Evolutionary conservation across 2,329 filamentous ascomycete species (phyloP).

Genomic region (Drechslera avenae): DNA sequence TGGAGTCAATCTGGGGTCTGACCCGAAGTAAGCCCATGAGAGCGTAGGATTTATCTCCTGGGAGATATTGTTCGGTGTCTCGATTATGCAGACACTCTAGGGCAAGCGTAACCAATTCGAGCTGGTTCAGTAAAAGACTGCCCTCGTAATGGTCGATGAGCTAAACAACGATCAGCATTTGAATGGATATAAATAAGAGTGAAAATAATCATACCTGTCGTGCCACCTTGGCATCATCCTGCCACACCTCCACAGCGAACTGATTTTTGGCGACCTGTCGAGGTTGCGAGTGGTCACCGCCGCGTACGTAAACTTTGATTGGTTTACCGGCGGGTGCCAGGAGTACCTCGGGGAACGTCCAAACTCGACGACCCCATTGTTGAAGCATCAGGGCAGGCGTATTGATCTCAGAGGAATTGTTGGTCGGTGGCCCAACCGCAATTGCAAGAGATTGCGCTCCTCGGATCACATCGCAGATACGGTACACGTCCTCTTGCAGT

Average conservation of each 20-base stretch:
- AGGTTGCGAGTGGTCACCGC: constrained; percentile 27
- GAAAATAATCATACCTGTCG: constrained; percentile 23
- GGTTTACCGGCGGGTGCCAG: constrained; percentile 37
- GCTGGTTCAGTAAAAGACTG: constrained; percentile 47
- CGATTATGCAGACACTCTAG: constrained; percentile 51
- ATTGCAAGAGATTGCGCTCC: constrained; percentile 52
- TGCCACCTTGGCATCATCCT: constrained; percentile 45
- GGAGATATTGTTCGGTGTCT: constrained; percentile 44
- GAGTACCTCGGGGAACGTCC: constrained; percentile 55
- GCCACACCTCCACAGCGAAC: constrained; percentile 50
- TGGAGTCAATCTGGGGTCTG: constrained; percentile 47
- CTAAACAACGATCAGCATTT: constrained; percentile 22
- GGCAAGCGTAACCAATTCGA: constrained; percentile 52
- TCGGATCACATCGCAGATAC: constrained; percentile 55
- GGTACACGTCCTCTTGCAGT: constrained; percentile 47
- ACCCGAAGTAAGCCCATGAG: constrained; percentile 54
- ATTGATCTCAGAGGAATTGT: constrained; percentile 24
- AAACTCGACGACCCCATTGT: constrained; percentile 54
- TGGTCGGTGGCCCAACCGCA: constrained; percentile 44
- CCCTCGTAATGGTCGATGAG: constrained; percentile 56
- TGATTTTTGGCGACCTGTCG: constrained; percentile 48
- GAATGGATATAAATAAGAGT: background rate
- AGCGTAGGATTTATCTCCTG: constrained; percentile 53
- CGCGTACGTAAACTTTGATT: constrained; percentile 44
- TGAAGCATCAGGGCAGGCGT: constrained; percentile 43